A percentile compares a stretch with the other conserved stretches of the same genome.
Conservation (phyloP, 2,329 filamentous ascomycete genomes). For the Phialophora verrucosa region DNA sequence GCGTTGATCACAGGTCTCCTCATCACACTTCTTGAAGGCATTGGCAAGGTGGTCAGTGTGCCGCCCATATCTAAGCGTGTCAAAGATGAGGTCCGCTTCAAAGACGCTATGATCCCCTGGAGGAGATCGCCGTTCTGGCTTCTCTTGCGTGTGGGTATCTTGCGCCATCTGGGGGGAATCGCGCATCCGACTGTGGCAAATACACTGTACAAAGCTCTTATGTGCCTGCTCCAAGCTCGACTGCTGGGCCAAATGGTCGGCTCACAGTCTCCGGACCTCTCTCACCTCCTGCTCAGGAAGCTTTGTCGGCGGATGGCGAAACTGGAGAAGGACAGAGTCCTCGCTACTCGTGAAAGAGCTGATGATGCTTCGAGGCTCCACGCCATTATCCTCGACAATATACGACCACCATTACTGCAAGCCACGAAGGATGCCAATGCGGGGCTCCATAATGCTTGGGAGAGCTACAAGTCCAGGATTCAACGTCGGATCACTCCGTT, state of each 20-base stretch:
- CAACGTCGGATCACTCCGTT: constrained; percentile 52
- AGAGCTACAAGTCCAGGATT: constrained; percentile 47
- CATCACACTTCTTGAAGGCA: constrained; percentile 63
- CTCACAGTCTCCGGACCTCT: constrained; percentile 45
- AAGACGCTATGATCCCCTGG: constrained; percentile 60
- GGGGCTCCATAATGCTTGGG: constrained; percentile 49
- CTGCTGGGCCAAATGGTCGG: constrained; percentile 53
- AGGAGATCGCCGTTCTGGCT: constrained; percentile 68
- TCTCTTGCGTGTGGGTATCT: constrained; percentile 62
- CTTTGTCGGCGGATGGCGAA: constrained; percentile 65
- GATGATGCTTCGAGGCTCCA: constrained; percentile 3
- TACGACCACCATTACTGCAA: constrained; percentile 6
- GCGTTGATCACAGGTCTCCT: constrained; percentile 65
- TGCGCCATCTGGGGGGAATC: constrained; percentile 56
- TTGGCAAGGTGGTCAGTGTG: constrained; percentile 52
- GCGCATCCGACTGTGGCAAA: constrained; percentile 53
- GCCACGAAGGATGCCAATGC: constrained; percentile 43
- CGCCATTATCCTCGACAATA: constrained; percentile 1
- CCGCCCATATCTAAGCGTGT: constrained; percentile 61
- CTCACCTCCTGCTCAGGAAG: constrained; percentile 57
- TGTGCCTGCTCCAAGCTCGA: constrained; percentile 55
- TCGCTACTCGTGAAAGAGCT: constrained; percentile 42
- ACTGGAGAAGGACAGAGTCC: constrained; percentile 53
- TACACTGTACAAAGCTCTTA: constrained; percentile 63
- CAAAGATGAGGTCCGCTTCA: constrained; percentile 66